phyloP scores from a whole-genome alignment of 805 yeast species.

The Kodamaea neixiangensis region DNA sequence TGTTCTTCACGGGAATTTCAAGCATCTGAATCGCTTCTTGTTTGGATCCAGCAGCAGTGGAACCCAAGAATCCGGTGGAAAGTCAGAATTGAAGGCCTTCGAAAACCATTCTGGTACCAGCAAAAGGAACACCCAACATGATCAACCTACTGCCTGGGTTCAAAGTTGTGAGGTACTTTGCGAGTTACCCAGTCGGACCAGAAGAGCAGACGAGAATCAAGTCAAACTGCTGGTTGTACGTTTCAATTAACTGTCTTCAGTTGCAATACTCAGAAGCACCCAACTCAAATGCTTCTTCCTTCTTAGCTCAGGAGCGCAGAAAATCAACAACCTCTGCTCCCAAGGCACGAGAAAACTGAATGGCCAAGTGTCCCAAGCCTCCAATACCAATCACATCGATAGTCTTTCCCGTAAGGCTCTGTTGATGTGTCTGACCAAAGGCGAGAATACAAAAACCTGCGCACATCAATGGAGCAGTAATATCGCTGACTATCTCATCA shows the following conservation, averaged over 20 bases:
- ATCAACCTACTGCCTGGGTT: constrained; percentile 24
- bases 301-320: constrained; percentile 52
- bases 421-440: constrained; percentile 47
- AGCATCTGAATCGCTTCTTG: constrained; percentile 38
- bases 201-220: constrained; percentile 51
- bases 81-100: constrained; percentile 23
- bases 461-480: constrained; percentile 56
- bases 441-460: constrained; percentile 59
- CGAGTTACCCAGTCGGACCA: constrained; percentile 23
- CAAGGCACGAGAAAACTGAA: constrained; percentile 58
- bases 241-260: constrained; percentile 38
- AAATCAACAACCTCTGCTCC: constrained; percentile 64
- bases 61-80: constrained; percentile 26
- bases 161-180: constrained; percentile 21
- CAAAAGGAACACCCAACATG: constrained; percentile 31
- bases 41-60: constrained; percentile 36
- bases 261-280: constrained; percentile 60
- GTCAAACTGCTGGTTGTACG: constrained; percentile 38
- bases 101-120: constrained; percentile 21
- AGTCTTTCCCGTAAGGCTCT: constrained; percentile 32
- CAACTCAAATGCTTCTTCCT: constrained; percentile 50
- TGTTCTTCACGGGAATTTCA: constrained; percentile 36
- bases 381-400: constrained; percentile 68
- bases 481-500: constrained; percentile 39
- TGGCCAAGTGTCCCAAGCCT: constrained; percentile 65